Evolutionary conservation across 1,284 basidiomycete genomes (phyloP).

Genomic region (Schizopora paradoxa): DNA sequence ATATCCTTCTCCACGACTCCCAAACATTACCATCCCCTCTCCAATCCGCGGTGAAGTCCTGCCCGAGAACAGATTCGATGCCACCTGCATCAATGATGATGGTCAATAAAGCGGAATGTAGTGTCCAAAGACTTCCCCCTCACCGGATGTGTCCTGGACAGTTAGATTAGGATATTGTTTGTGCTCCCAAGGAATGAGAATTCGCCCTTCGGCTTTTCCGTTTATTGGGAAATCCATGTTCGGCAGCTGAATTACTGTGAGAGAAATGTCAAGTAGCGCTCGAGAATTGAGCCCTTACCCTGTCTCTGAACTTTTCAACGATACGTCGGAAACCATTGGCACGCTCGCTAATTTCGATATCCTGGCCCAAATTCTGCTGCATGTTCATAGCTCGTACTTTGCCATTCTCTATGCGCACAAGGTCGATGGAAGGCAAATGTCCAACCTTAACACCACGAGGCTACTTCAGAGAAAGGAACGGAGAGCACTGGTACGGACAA

Average conservation of each 20-base stretch:
- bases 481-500: too few species aligned
- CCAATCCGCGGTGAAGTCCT: constrained; percentile 82
- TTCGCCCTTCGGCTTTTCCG: constrained; percentile 84
- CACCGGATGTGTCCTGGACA: constrained; percentile 46
- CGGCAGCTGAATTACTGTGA: constrained; percentile 51
- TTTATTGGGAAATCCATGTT: constrained; percentile 92
- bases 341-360: constrained; percentile 69
- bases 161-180: constrained; percentile 66
- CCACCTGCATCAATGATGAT: constrained; percentile 38
- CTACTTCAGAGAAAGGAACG: too few species aligned
- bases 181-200: constrained; percentile 86
- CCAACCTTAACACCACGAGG: constrained; percentile 71
- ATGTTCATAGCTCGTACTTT: constrained; percentile 57
- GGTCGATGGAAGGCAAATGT: constrained; percentile 74
- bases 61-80: constrained; percentile 55
- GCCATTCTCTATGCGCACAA: constrained; percentile 72
- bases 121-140: constrained; percentile 21
- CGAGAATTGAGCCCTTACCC: constrained; percentile 39
- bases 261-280: constrained; percentile 5
- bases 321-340: constrained; percentile 73
- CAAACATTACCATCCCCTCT: constrained; percentile 77
- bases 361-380: constrained; percentile 43
- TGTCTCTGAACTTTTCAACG: constrained; percentile 64
- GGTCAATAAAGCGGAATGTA: constrained; percentile 9
- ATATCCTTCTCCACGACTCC: constrained; percentile 90